Percentiles rank a stretch among this genome's conserved stretches.
phyloP scores from a whole-genome alignment of 106 monocot genomes.

The Acorus gramineus region DNA sequence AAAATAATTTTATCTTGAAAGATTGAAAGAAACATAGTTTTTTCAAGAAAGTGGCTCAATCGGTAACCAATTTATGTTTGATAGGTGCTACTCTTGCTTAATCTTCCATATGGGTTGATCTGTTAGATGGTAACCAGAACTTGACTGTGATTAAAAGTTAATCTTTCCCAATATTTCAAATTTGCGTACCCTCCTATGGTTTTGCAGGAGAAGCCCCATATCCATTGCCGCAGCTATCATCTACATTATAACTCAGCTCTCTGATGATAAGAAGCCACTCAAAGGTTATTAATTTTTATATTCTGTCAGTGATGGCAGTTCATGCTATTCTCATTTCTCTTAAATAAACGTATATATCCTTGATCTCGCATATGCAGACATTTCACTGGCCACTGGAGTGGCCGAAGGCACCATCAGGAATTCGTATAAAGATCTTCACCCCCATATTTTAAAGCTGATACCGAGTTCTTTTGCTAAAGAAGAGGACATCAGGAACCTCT shows the following conservation, averaged over 20 bases:
- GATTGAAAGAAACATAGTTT: too few species aligned
- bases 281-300: conserved; percentile 21
- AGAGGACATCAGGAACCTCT: conserved; percentile 44
- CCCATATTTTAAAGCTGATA: conserved; percentile 35
- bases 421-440: conserved; percentile 56
- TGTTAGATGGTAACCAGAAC: too few species aligned
- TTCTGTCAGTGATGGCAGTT: too few species aligned
- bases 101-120: too few species aligned
- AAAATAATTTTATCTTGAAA: too few species aligned
- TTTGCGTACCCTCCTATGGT: neutral
- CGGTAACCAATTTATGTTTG: too few species aligned
- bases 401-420: conserved; percentile 67
- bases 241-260: conserved; percentile 50
- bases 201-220: conserved; percentile 52
- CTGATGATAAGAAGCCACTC: conserved; percentile 37
- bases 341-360: neutral
- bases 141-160: too few species aligned
- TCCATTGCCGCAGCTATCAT: conserved; percentile 46
- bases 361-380: conserved; percentile 24
- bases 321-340: neutral
- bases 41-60: too few species aligned
- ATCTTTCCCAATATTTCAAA: too few species aligned
- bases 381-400: conserved; percentile 55
- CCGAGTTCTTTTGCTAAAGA: conserved; percentile 42
- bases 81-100: too few species aligned